Base-by-base conservation (phyloP, 2,329 filamentous ascomycete genomes). In the Monilinia fructicola region DNA sequence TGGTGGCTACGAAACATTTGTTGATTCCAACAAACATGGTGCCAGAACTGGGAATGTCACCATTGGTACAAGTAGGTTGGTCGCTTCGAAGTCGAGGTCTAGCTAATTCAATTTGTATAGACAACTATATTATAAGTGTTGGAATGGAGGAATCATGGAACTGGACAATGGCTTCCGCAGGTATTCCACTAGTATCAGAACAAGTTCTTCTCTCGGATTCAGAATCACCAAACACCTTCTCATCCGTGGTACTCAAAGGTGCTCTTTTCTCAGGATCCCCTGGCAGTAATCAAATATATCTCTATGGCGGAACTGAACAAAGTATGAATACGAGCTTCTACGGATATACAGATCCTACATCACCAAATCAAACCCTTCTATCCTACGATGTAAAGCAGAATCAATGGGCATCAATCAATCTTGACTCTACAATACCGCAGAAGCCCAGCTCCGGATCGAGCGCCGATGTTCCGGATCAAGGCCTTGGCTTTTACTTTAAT, bases 401-500 rank as follows among this genome's bases (percentile, higher is more conserved):
- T 6, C 35, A 40, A 54, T 65, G 64, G 64, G 21, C 31, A 4
- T 46, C 55, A 12, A 53, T 65, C 26, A 26, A 54, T 44, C 5
- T 61, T 26, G 23, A 40, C 16, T 46, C 55, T 31, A 50, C 52
- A 4, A 52, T 38, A 28, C 28, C 60, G 4, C 38, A 65, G n/a
- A 69, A 67, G 28, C 59, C 68, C 12, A 66, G 64, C 23, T 66
- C 48, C 28, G 68, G 68, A 12, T 42, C 65, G 3, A 64, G 58
- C 10, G 67, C 67, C 26, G 65, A 66, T 21, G 44, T 68, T 10
- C 65, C 68, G 21, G 65, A 69, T 21, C 60, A 60, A n/a, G 67
- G 68, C 2, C 52, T 70, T 18, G 68, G 64, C 2, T 73, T 73
- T 52, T 73, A 70, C 28, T 68, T 73, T 10, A 71, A 71, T 58